These are phyloP conservation scores for Hygrophila difformis DNA, from an alignment of 257 asterid genomes.

Conservation along the genomic window DNA sequence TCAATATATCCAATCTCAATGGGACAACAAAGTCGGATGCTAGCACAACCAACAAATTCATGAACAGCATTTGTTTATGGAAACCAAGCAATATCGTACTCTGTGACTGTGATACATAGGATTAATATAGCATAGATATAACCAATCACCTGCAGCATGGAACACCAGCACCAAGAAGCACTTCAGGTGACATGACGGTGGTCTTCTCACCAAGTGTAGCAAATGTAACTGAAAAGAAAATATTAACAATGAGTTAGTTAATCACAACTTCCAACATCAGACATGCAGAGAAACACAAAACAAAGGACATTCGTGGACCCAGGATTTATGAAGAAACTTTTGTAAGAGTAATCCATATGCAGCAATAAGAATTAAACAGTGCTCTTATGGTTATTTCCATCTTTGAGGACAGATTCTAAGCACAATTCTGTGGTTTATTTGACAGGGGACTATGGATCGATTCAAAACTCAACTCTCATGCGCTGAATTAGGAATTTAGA, in stretches of 20 bases:
- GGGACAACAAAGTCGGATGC: too few species aligned
- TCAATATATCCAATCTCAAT: too few species aligned
- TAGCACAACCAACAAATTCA: constrained; percentile 1
- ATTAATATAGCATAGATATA: constrained; percentile 14
- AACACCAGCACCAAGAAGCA: constrained; percentile 83
- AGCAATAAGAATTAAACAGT: constrained; percentile 7
- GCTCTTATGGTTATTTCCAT: background rate
- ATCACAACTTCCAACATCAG: constrained; percentile 12
- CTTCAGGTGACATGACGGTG: constrained; percentile 99
- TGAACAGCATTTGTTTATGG: background rate
- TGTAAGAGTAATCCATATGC: background rate
- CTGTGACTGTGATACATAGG: constrained; percentile 12
- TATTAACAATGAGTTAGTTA: background rate
- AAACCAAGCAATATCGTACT: constrained; percentile 11
- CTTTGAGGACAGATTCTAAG: background rate
- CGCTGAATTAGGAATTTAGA: background rate
- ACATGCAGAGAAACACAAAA: constrained; percentile 5
- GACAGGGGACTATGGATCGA: background rate
- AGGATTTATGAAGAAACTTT: background rate
- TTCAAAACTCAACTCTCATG: constrained; percentile 1
- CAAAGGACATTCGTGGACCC: constrained; percentile 1
- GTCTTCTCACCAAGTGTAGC: constrained; percentile 98
- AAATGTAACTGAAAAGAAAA: constrained; percentile 76
- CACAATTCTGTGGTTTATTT: background rate
- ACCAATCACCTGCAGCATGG: constrained; percentile 98